phyloP scores from a whole-genome alignment of 441 rosid genomes.

The Arabidopsis lyrata region DNA sequence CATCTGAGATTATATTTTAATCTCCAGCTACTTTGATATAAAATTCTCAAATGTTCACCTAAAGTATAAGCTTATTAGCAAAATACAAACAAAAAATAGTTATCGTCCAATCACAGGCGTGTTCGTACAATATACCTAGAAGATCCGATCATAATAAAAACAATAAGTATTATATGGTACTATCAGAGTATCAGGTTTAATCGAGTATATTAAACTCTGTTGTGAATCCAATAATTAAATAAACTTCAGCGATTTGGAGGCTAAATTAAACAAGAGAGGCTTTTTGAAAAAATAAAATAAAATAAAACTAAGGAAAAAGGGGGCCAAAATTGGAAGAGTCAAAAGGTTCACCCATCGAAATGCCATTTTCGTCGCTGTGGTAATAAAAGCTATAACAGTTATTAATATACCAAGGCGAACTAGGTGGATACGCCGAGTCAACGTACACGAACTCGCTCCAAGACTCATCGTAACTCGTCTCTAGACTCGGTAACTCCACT shows the following conservation, averaged over 20 bases:
- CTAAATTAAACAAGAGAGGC: neutral
- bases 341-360: slow-evolving; percentile 40
- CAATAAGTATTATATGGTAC: neutral
- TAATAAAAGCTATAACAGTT: slow-evolving; percentile 43
- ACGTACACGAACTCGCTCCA: slow-evolving; percentile 59
- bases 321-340: slow-evolving; percentile 47
- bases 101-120: slow-evolving; percentile 1
- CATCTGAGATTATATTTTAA: slow-evolving; percentile 6
- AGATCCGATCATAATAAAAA: slow-evolving; percentile 1
- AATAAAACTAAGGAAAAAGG: slow-evolving; percentile 34
- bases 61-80: neutral
- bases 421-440: slow-evolving; percentile 59
- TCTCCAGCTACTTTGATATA: neutral
- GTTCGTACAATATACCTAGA: neutral
- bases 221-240: slow-evolving; percentile 30
- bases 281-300: neutral
- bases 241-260: neutral
- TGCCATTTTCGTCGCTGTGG: slow-evolving; percentile 46
- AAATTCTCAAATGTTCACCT: neutral
- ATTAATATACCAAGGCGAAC: slow-evolving; percentile 54
- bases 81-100: neutral
- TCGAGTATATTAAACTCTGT: slow-evolving; percentile 26
- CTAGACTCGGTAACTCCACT: slow-evolving; percentile 63
- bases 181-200: slow-evolving; percentile 14
- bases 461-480: slow-evolving; percentile 59